Percentiles rank a stretch among this genome's conserved stretches.
phyloP scores from a whole-genome alignment of 202 grass and related monocot genomes.

The Carex sylvatica region DNA sequence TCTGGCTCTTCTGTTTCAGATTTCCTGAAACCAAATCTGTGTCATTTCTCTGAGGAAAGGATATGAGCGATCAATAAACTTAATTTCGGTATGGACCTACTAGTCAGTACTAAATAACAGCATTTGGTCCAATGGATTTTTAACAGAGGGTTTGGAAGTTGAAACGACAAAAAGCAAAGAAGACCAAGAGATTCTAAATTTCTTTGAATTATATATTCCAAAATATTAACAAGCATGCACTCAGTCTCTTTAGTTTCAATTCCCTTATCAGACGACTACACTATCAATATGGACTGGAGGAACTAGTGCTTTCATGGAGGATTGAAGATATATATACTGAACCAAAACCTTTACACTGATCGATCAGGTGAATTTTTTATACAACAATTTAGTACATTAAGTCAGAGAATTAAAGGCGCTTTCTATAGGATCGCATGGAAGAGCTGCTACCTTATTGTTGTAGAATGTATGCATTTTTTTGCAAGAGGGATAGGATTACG shows the following conservation, averaged over 20 bases:
- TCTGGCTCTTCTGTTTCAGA: neutral
- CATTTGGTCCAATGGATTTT: too few species aligned
- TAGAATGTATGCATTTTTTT: neutral
- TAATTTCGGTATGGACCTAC: neutral
- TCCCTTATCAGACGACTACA: too few species aligned
- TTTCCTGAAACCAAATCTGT: neutral
- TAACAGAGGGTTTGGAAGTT: too few species aligned
- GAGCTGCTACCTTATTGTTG: neutral
- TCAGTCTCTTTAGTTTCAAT: too few species aligned
- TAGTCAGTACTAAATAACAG: neutral
- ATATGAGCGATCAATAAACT: too few species aligned
- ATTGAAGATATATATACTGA: constrained; percentile 38
- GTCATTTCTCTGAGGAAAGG: too few species aligned
- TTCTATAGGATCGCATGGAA: neutral
- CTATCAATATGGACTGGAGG: constrained; percentile 34
- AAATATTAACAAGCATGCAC: too few species aligned
- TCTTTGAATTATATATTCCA: too few species aligned
- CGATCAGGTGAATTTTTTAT: constrained; percentile 36
- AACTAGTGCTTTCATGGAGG: constrained; percentile 65
- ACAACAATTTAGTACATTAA: neutral
- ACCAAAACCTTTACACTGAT: constrained; percentile 35
- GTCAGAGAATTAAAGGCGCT: neutral
- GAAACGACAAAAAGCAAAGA: too few species aligned
- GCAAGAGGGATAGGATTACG: too few species aligned
- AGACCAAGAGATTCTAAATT: neutral